Evolutionary conservation across 139 green algal species (phyloP).

Genomic region (Chlorella sp.): DNA sequence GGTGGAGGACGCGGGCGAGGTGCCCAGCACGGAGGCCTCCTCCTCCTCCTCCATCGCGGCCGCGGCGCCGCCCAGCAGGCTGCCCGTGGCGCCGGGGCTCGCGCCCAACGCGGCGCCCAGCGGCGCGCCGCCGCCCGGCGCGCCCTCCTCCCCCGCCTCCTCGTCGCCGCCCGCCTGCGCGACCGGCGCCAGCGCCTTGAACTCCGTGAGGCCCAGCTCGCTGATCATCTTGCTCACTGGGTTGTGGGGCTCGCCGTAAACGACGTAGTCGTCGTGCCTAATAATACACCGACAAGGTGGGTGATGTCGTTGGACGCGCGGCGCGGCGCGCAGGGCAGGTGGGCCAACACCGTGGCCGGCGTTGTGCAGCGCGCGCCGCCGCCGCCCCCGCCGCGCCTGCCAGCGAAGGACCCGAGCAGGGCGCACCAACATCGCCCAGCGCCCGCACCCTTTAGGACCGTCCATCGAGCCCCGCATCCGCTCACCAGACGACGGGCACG

Average conservation of each 20-base stretch:
- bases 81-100: neutral
- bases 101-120: neutral
- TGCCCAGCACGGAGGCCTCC: neutral
- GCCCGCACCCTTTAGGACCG: too few species aligned
- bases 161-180: slow-evolving; percentile 23
- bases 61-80: neutral
- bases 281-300: too few species aligned
- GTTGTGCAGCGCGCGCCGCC: too few species aligned
- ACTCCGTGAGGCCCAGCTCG: slow-evolving; percentile 68
- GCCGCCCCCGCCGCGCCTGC: too few species aligned
- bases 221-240: slow-evolving; percentile 44
- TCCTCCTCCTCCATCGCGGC: slow-evolving; percentile 14
- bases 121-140: slow-evolving; percentile 6
- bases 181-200: slow-evolving; percentile 55
- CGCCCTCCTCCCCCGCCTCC: slow-evolving; percentile 4
- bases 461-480: too few species aligned
- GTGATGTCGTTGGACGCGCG: too few species aligned
- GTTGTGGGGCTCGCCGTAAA: slow-evolving; percentile 34
- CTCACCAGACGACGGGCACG: slow-evolving; percentile 26
- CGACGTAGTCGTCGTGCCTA: slow-evolving; percentile 84
- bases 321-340: too few species aligned
- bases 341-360: too few species aligned
- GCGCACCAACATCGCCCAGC: too few species aligned
- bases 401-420: too few species aligned
- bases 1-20: slow-evolving; percentile 7